phyloP scores from a whole-genome alignment of 2,329 filamentous ascomycete genomes.

The Colletotrichum tofieldiae region DNA sequence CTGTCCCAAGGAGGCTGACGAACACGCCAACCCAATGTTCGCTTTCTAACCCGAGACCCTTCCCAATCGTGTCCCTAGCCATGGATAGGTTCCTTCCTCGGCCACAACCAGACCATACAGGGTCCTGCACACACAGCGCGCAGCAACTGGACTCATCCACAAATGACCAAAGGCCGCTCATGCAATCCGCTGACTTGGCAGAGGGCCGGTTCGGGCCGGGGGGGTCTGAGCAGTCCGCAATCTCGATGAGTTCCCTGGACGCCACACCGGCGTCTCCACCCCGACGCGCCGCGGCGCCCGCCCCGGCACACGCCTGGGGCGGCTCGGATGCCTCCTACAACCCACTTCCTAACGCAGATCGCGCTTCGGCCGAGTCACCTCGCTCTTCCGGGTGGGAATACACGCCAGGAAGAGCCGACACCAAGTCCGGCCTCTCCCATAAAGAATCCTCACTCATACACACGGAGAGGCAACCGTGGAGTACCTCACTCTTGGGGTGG shows the following conservation, averaged over 20 bases:
- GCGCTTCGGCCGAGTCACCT: neutral
- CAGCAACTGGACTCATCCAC: neutral
- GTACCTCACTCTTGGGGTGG: slow-evolving; percentile 2
- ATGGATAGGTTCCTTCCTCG: neutral
- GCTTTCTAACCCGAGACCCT: neutral
- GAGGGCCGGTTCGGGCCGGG: neutral
- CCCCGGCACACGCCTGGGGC: neutral
- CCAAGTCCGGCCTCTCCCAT: neutral
- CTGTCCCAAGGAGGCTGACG: neutral
- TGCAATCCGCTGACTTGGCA: neutral
- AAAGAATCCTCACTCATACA: neutral
- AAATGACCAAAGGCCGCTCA: slow-evolving; percentile 2
- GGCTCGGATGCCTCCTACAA: neutral
- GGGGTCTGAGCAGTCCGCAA: neutral
- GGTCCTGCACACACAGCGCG: neutral
- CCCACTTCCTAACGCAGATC: neutral
- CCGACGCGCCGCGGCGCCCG: neutral
- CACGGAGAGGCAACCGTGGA: neutral
- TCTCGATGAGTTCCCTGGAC: neutral
- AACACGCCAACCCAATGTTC: neutral
- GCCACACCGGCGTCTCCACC: neutral
- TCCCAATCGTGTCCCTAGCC: neutral
- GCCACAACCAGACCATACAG: neutral
- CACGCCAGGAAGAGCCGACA: neutral
- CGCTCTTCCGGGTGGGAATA: neutral